Evolutionary conservation across 2,329 filamentous ascomycete species (phyloP), one percentile per base, ranked within the genome.

Genomic region (Cladosporium velox): DNA sequence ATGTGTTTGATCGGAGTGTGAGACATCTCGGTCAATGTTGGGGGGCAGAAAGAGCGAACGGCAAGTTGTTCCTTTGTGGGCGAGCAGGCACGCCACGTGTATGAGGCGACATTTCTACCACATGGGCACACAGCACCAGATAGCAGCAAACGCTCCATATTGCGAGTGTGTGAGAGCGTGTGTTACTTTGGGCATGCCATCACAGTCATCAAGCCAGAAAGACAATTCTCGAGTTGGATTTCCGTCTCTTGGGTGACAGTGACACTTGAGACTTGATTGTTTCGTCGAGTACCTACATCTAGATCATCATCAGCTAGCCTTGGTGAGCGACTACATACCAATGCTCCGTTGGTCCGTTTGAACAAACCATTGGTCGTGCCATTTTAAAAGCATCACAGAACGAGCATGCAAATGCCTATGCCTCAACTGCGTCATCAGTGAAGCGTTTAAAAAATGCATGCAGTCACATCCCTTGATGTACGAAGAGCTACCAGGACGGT

Each of bases 51-150:
- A 18, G 52, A 55, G 52, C 52, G 52, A 34, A 55, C 28, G 26
- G 26, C 52, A 55, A 54, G 51, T 30, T 55, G 52, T 12, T n/a
- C 28, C 18, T 8, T 55, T n/a, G 18, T 34, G 18, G 28, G 52
- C 30, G 34, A 55, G 52, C 52, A 55, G 52, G 18, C 28, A 21
- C 52, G 30, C 52, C 52, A 55, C 52, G 28, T 55, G 52, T 34
- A 12, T 6, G 32, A 55, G 52, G 52, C 30, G 11, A 21, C 26
- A 18, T 30, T 32, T 32, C 8, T 32, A 4, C 28, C 24, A 54
- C 41, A n/a, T 11, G 18, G 1, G 15, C 8, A 12, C n/a, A 5
- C 3, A 12, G 41, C 41, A 10, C 4, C 10, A 5, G 8, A 47
- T 10, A 47, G 10, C 41, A 47, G n/a, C 41, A 47, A 47, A 47